Conservation (phyloP, 306 rosid genomes). For the Pachyrhizus erosus region DNA sequence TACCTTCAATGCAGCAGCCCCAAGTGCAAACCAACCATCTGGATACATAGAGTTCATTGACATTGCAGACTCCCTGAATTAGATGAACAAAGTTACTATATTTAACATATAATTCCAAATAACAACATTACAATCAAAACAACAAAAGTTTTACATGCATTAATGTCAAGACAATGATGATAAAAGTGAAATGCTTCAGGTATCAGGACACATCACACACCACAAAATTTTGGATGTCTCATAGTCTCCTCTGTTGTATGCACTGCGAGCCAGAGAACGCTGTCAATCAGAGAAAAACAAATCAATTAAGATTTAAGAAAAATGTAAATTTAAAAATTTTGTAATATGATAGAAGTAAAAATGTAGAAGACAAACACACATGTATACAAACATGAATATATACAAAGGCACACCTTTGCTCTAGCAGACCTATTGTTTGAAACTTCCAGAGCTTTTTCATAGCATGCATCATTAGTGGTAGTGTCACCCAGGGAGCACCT, state of each 20-base stretch:
- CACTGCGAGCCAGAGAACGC: constrained; percentile 96
- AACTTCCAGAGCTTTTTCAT: constrained; percentile 90
- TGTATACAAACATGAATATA: not conserved
- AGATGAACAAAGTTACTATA: constrained; percentile 10
- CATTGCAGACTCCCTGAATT: constrained; percentile 96
- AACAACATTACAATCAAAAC: constrained; percentile 22
- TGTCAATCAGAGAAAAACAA: constrained; percentile 47
- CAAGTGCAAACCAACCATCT: constrained; percentile 97
- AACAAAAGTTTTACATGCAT: not conserved
- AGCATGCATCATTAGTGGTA: constrained; percentile 79
- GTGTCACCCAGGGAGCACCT: constrained; percentile 98
- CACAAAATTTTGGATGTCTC: constrained; percentile 68
- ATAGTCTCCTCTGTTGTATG: constrained; percentile 95
- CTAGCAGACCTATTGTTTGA: constrained; percentile 85
- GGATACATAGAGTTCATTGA: constrained; percentile 91
- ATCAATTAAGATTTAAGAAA: constrained; percentile 3
- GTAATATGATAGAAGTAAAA: constrained; percentile 22
- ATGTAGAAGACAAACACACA: constrained; percentile 8
- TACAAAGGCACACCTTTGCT: constrained; percentile 71
- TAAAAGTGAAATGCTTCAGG: constrained; percentile 17
- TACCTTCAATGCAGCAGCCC: constrained; percentile 99
- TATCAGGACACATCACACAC: constrained; percentile 39
- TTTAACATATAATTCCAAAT: constrained; percentile 32
- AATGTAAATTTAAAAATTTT: not conserved
- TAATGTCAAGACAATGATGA: not conserved